phyloP scores from a whole-genome alignment of 1,284 basidiomycete genomes.

The Apiotrichum sp. region DNA sequence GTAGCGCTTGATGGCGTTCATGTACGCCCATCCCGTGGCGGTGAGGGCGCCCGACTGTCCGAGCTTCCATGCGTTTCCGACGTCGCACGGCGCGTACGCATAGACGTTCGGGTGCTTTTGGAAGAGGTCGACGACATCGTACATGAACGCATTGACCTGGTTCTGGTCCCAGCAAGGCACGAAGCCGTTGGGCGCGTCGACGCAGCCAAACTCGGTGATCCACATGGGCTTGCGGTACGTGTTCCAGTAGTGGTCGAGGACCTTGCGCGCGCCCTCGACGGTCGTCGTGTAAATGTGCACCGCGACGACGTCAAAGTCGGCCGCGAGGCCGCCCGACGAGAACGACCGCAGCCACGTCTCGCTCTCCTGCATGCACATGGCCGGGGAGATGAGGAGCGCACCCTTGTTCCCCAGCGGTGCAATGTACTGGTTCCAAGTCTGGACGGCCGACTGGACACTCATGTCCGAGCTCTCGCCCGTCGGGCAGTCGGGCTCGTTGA shows the following conservation, averaged over 20 bases:
- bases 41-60: neutral
- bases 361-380: slow-evolving; percentile 31
- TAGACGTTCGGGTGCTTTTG: slow-evolving; percentile 37
- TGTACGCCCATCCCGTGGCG: neutral
- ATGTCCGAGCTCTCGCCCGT: slow-evolving; percentile 17
- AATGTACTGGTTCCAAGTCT: slow-evolving; percentile 40
- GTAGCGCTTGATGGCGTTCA: neutral
- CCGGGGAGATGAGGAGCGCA: slow-evolving; percentile 35
- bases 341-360: slow-evolving; percentile 30
- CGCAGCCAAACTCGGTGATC: slow-evolving; percentile 46
- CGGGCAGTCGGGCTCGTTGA: slow-evolving; percentile 46
- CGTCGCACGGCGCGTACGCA: slow-evolving; percentile 23
- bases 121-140: slow-evolving; percentile 42
- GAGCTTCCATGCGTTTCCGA: neutral
- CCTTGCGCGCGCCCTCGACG: slow-evolving; percentile 35
- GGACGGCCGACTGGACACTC: slow-evolving; percentile 18
- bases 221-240: slow-evolving; percentile 44
- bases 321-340: slow-evolving; percentile 16
- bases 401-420: slow-evolving; percentile 33
- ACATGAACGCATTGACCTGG: slow-evolving; percentile 40
- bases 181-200: slow-evolving; percentile 38
- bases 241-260: slow-evolving; percentile 43
- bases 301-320: slow-evolving; percentile 38
- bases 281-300: slow-evolving; percentile 47
- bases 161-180: slow-evolving; percentile 39